Evolutionary conservation across 2,329 filamentous ascomycete species (phyloP), one percentile per base, ranked within the genome.

Genomic region (Colletotrichum paranaense): DNA sequence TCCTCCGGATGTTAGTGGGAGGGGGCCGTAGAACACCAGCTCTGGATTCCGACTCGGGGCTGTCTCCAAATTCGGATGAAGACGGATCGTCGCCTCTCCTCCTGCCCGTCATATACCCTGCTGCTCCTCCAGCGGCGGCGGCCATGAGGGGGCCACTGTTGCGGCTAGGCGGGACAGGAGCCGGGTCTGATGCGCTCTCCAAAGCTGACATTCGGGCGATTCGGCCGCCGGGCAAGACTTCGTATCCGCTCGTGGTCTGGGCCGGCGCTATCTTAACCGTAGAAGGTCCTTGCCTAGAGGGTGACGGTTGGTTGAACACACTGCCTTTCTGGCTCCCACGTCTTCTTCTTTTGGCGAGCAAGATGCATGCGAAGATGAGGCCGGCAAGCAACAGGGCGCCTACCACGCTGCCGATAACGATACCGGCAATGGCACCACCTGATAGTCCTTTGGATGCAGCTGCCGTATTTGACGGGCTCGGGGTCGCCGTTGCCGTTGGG

Each of bases 121-220:
- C 90, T 77, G 82, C 89, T 78, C 78, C 84, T 55, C 86, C 85
- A 28, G 83, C 85, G 11, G 86, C 86, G 8, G 82, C 85, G 12
- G 82, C 80, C 32, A 77, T 78, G 32, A 73, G 22, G 9, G 68
- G 68, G 76, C 76, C 24, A 73, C 72, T 66, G 58, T 74, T 75
- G 30, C 80, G 80, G 28, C 78, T 79, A 5, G 71, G 16, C 84
- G 84, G 57, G 83, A 88, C 69, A 88, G 88, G 38, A 86, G 91
- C 88, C 3, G 91, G 90, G 26, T 91, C 89, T 71, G 91, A 90
- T 67, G 92, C 90, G 5, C 92, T 92, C 83, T 98, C 96, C 65
- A 99, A 84, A 42, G 97, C 97, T 52, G 96, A 95, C 97, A 99
- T 98, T 68, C 97, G 92, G 52, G 97, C 94, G 72, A 99, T 97